Evolutionary conservation across 1,284 basidiomycete genomes (phyloP).

Genomic region (Entoloma clypeatum): DNA sequence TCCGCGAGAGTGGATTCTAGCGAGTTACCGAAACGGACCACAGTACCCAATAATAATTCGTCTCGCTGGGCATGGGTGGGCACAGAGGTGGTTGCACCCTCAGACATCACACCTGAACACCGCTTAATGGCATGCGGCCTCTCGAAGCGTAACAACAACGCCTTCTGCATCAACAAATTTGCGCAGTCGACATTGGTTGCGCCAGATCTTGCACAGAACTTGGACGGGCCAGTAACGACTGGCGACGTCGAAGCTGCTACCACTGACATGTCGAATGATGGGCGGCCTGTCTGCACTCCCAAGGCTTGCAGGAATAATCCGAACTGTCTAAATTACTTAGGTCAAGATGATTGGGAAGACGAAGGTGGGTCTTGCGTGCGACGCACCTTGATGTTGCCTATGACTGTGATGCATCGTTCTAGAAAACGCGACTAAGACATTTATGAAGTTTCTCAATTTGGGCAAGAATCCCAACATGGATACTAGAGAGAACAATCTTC

Average conservation of each 20-base stretch:
- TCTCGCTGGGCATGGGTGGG: constrained; percentile 78
- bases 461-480: constrained; percentile 50
- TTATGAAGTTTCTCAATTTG: constrained; percentile 50
- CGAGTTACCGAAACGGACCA: constrained; percentile 56
- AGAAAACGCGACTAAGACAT: constrained; percentile 49
- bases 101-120: constrained; percentile 63
- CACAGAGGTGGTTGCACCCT: constrained; percentile 51
- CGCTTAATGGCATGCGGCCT: constrained; percentile 66
- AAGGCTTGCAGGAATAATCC: constrained; percentile 72
- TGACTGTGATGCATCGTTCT: not conserved
- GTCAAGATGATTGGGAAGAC: constrained; percentile 74
- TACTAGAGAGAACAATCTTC: constrained; percentile 51
- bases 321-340: constrained; percentile 82
- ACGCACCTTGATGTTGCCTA: not conserved
- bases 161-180: constrained; percentile 56
- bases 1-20: constrained; percentile 53
- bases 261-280: constrained; percentile 68
- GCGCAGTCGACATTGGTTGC: constrained; percentile 16
- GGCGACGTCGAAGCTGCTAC: constrained; percentile 56
- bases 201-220: constrained; percentile 1
- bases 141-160: constrained; percentile 41
- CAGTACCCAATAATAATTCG: constrained; percentile 41
- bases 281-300: constrained; percentile 51
- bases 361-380: constrained; percentile 40
- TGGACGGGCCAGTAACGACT: constrained; percentile 6